phyloP scores from a whole-genome alignment of 108 stramenopile species.

The Nitzschia inconspicua region DNA sequence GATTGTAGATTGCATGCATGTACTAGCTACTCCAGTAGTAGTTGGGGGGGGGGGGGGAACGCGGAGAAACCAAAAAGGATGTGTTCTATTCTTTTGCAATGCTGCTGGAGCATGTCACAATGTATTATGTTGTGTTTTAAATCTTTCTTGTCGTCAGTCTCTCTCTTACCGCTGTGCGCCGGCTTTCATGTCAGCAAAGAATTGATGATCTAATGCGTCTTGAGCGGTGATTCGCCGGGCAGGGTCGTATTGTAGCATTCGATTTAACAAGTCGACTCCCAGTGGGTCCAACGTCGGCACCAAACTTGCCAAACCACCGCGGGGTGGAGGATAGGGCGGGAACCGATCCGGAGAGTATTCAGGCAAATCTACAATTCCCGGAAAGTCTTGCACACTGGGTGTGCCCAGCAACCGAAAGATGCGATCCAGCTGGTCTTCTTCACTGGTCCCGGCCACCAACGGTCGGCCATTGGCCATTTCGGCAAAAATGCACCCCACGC shows the following conservation, averaged over 20 bases:
- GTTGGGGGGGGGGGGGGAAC: no score
- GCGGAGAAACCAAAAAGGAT: no score
- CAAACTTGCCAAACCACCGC: conserved; percentile 71
- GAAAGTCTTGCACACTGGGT: conserved; percentile 74
- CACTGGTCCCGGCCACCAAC: conserved; percentile 87
- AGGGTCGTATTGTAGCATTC: conserved; percentile 95
- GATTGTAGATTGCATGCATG: no score
- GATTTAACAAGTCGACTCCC: conserved; percentile 81
- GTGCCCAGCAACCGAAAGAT: conserved; percentile 92
- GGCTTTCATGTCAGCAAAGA: conserved; percentile 84
- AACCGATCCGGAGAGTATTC: conserved; percentile 73
- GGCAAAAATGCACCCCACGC: conserved; percentile 96
- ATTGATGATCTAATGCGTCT: conserved; percentile 92
- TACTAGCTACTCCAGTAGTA: no score
- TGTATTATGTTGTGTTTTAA: no score
- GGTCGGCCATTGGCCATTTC: conserved; percentile 97
- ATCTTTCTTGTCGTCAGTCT: no score
- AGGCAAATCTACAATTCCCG: conserved; percentile 91
- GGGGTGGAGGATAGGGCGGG: conserved; percentile 82
- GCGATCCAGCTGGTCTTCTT: conserved; percentile 87
- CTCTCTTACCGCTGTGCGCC: no score
- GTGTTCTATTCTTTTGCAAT: no score
- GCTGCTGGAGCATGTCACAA: no score
- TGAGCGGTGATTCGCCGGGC: conserved; percentile 84
- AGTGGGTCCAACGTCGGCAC: conserved; percentile 79